Base-by-base conservation (phyloP, 1,139 yeast genomes). In the Geotrichum klebahnii region DNA sequence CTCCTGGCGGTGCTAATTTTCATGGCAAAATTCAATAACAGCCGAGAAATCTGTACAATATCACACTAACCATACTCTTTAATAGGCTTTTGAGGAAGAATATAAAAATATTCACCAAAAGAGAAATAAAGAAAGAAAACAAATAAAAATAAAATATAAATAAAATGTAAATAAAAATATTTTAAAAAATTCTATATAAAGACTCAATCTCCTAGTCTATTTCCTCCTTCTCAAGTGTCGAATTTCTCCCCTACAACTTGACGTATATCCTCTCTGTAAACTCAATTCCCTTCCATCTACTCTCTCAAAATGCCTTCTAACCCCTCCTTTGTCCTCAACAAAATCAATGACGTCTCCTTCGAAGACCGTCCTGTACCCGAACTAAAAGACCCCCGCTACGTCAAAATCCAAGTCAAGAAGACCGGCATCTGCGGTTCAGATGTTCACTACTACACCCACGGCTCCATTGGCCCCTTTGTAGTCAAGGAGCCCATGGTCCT, bases 391-490 rank as follows among this genome's bases (percentile, higher is more conserved):
- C 82, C 84, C 41, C 79, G 79, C 59, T 84, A 80, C 56, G 96
- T 88, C 41, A 77, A 84, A 59, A 79, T 88, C 24, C 82, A 81
- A 50, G 84, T 88, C 58, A 81, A 81, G 64, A 73, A 77, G 59
- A 88, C 96, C 0, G 96, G 96, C 46, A 82, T 88, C 55, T 88
- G 96, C 67, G 96, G 96, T 3, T 82, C 89, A 1, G 95, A 87
- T 65, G 84, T 86, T 55, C 95, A 87, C 63, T 88, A 83, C 73
- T 86, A 81, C 62, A 78, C 81, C 44, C 84, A 82, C 58, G 96
- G 96, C 3, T 75, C 76, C 54, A 84, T 87, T 62, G 96, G 96
- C 16, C 77, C 61, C 48, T 67, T 65, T 50, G 63, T 69, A 16
- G 70, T 67, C 40, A 53, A 63, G 41, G 67, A 63, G 34, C 68